Conservation (phyloP, 108 stramenopile species). For the Cylindrotheca fusiformis region DNA sequence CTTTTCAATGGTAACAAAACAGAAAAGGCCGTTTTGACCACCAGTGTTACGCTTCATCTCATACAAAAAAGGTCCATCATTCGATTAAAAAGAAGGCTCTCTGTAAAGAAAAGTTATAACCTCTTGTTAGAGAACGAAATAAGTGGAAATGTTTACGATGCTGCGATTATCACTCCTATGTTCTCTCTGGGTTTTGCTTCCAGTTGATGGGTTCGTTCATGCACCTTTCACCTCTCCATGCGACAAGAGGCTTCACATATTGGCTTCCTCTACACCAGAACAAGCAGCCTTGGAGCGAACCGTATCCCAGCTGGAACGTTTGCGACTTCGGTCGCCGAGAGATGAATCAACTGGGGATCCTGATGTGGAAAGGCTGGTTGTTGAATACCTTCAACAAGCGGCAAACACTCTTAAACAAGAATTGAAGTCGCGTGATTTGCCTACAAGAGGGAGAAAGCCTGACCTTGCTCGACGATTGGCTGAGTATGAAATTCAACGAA, state of each 20-base stretch:
- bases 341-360: slow-evolving; percentile 6
- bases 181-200: too few species aligned
- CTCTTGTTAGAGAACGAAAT: too few species aligned
- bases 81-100: too few species aligned
- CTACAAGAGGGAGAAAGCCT: slow-evolving; percentile 70
- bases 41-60: too few species aligned
- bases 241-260: background rate
- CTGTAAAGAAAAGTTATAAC: too few species aligned
- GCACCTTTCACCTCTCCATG: too few species aligned
- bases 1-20: too few species aligned
- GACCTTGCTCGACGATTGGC: slow-evolving; percentile 74
- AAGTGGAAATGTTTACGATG: too few species aligned
- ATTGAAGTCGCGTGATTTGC: slow-evolving; percentile 45
- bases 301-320: slow-evolving; percentile 22
- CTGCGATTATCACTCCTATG: too few species aligned
- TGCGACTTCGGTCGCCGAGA: slow-evolving; percentile 9
- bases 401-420: slow-evolving; percentile 72
- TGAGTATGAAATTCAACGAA: slow-evolving; percentile 37
- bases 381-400: slow-evolving; percentile 45
- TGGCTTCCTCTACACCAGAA: slow-evolving; percentile 2
- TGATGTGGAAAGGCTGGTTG: slow-evolving; percentile 25
- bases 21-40: too few species aligned
- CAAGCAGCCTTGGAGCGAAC: slow-evolving; percentile 42
- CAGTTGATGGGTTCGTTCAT: too few species aligned
- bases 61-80: too few species aligned